A percentile compares a stretch with the other conserved stretches of the same genome.
Evolutionary conservation across 805 yeast genomes (phyloP).

Genomic region (Cyberlindnera euphorbiiphila): DNA sequence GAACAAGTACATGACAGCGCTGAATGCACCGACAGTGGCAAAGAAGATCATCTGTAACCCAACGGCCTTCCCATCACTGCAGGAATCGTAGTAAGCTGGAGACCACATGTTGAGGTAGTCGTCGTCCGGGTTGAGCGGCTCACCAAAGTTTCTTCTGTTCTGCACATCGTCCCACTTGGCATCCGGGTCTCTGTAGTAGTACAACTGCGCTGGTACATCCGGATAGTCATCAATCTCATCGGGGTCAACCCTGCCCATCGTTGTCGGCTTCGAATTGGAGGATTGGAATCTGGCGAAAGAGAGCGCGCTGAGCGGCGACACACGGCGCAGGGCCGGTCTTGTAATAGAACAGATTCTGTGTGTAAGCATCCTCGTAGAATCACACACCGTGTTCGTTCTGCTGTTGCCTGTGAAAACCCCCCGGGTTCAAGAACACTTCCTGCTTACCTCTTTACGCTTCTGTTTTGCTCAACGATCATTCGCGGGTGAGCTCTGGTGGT

Average conservation of each 20-base stretch:
- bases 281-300: conserved; percentile 4
- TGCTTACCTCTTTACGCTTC: no score
- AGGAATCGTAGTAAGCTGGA: conserved; percentile 66
- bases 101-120: conserved; percentile 84
- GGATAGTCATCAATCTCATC: conserved; percentile 47
- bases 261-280: neutral
- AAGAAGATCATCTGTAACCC: conserved; percentile 55
- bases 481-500: no score
- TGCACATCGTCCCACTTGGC: conserved; percentile 75
- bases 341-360: neutral
- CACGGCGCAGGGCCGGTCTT: neutral
- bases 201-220: conserved; percentile 51
- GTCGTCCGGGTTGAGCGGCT: conserved; percentile 66
- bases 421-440: no score
- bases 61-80: conserved; percentile 57
- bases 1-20: conserved; percentile 44
- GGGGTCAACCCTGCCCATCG: neutral
- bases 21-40: conserved; percentile 40
- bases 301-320: neutral
- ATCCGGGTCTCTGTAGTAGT: conserved; percentile 68
- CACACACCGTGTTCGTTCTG: no score
- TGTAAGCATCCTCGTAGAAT: no score
- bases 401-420: no score
- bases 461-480: no score
- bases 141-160: conserved; percentile 72